Conservation (phyloP, 805 yeast genomes). For the Zygosaccharomyces gambellarensis region DNA sequence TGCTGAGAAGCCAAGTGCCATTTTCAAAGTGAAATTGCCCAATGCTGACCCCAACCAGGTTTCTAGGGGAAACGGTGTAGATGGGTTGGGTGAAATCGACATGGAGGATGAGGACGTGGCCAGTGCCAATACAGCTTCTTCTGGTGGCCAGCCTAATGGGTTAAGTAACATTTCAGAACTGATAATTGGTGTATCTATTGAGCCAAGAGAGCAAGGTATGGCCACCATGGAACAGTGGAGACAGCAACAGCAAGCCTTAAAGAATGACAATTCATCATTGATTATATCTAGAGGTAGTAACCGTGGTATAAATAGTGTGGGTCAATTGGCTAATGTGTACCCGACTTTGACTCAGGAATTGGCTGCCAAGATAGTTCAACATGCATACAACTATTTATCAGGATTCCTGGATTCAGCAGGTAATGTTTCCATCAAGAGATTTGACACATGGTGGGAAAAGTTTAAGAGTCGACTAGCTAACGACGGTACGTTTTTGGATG, state of each 20-base stretch:
- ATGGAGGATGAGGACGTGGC: slow-evolving; percentile 48
- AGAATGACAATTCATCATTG: slow-evolving; percentile 24
- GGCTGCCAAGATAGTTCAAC: slow-evolving; percentile 83
- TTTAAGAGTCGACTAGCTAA: slow-evolving; percentile 69
- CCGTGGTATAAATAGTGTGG: slow-evolving; percentile 25
- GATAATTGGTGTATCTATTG: slow-evolving; percentile 85
- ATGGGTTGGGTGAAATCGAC: slow-evolving; percentile 52
- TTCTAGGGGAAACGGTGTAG: slow-evolving; percentile 24
- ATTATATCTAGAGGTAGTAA: slow-evolving; percentile 30
- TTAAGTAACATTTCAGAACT: slow-evolving; percentile 36
- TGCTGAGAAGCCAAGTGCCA: slow-evolving; percentile 78
- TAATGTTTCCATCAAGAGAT: slow-evolving; percentile 78
- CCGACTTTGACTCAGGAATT: slow-evolving; percentile 50
- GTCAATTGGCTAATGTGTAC: slow-evolving; percentile 33
- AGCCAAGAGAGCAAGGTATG: slow-evolving; percentile 65
- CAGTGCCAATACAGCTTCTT: slow-evolving; percentile 33
- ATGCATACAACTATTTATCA: slow-evolving; percentile 85
- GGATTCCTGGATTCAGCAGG: slow-evolving; percentile 81
- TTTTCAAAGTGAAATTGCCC: slow-evolving; percentile 63
- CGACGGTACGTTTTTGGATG: slow-evolving; percentile 78
- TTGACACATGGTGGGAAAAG: slow-evolving; percentile 94
- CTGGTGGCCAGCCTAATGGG: slow-evolving; percentile 14
- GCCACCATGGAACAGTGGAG: slow-evolving; percentile 46
- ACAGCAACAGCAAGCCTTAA: slow-evolving; percentile 17
- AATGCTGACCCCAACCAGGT: slow-evolving; percentile 5